These are phyloP conservation scores for Fusarium tjaetaba DNA, from an alignment of 2,329 filamentous ascomycete genomes.

Conservation along the genomic window DNA sequence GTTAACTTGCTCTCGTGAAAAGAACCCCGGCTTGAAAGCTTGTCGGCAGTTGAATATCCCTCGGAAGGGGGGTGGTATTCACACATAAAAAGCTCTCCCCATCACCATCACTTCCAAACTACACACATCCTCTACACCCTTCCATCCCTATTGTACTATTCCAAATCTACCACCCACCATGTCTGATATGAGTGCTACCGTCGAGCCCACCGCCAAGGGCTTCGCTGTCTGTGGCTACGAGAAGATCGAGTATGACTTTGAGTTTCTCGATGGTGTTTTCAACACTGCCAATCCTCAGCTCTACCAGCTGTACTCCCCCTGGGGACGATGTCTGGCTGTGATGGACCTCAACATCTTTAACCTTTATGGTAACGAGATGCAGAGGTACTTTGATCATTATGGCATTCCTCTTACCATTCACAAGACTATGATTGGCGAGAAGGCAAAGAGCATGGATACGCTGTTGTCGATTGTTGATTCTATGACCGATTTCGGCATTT, in stretches of 20 bases:
- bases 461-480: conserved; percentile 75
- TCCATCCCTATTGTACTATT: background rate
- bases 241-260: conserved; percentile 81
- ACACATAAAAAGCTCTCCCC: conserved; percentile 29
- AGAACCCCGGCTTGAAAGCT: background rate
- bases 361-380: conserved; percentile 72
- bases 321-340: conserved; percentile 73
- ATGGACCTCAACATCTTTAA: conserved; percentile 78
- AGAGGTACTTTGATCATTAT: conserved; percentile 73
- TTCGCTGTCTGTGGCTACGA: conserved; percentile 79
- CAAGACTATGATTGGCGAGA: conserved; percentile 79
- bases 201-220: conserved; percentile 69
- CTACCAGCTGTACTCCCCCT: conserved; percentile 71
- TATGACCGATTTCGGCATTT: conserved; percentile 78
- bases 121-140: conserved; percentile 19
- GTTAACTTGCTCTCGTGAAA: conserved; percentile 13
- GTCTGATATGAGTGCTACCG: conserved; percentile 76
- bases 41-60: conserved; percentile 19
- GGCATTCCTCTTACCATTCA: conserved; percentile 71
- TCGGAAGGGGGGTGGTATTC: background rate
- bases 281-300: conserved; percentile 68
- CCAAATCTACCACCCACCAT: conserved; percentile 53
- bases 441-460: conserved; percentile 78
- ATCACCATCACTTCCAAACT: background rate
- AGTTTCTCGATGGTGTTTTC: conserved; percentile 77